These are phyloP conservation scores for Polyporus arcularius DNA, from an alignment of 768 basidiomycete species.

Conservation along the genomic window DNA sequence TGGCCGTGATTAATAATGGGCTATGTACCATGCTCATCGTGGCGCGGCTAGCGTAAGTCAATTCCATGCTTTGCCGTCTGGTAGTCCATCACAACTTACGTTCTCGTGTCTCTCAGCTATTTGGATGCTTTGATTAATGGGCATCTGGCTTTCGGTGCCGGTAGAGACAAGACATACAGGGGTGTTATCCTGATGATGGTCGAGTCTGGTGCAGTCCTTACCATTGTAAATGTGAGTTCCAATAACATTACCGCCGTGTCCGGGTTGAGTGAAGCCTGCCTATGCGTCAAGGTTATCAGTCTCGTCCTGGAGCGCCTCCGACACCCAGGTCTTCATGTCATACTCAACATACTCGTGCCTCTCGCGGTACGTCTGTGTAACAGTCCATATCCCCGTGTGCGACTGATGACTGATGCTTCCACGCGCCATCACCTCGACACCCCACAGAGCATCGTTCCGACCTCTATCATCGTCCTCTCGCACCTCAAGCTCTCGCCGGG, in stretches of 20 bases:
- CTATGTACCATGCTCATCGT: slow-evolving; percentile 10
- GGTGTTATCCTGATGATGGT: slow-evolving; percentile 3
- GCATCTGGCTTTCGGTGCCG: neutral
- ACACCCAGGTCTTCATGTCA: slow-evolving; percentile 8
- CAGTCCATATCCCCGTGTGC: neutral
- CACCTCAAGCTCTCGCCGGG: slow-evolving; percentile 1
- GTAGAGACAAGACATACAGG: neutral
- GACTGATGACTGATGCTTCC: neutral
- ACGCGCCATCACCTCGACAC: neutral
- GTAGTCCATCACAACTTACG: neutral
- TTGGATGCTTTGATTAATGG: slow-evolving; percentile 6
- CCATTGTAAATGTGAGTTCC: slow-evolving; percentile 2
- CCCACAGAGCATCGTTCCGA: slow-evolving; percentile 7
- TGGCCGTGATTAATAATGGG: slow-evolving; percentile 3
- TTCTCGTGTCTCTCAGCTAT: slow-evolving; percentile 1
- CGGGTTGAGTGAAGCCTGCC: neutral
- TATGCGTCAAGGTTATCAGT: neutral
- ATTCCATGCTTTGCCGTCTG: neutral
- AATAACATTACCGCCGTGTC: too few species aligned
- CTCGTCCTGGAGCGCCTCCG: slow-evolving; percentile 2
- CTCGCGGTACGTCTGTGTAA: neutral
- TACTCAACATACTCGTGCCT: slow-evolving; percentile 9
- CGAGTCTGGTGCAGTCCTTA: slow-evolving; percentile 12
- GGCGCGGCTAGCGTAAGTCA: slow-evolving; percentile 4
- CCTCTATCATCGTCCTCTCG: slow-evolving; percentile 9